phyloP scores from a whole-genome alignment of 1,284 basidiomycete species.

The Trametes versicolor region DNA sequence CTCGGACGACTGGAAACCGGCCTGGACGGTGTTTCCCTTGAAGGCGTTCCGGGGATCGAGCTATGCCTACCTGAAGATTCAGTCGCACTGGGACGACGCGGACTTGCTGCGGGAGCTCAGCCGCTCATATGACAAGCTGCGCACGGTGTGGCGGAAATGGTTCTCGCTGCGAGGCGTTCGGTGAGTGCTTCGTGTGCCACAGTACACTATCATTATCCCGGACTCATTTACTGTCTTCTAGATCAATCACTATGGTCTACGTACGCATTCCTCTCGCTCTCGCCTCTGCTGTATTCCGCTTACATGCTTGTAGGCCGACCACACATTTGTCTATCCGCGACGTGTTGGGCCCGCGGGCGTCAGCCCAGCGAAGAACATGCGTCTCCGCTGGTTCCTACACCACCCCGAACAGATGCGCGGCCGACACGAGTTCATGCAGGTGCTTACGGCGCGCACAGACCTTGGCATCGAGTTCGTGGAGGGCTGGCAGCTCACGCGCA shows the following conservation, averaged over 20 bases:
- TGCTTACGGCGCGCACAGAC: slow-evolving; percentile 31
- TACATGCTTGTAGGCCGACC: slow-evolving; percentile 27
- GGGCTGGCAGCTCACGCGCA: slow-evolving; percentile 34
- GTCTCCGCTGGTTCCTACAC: slow-evolving; percentile 35
- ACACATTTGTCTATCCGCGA: slow-evolving; percentile 35
- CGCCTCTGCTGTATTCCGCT: neutral
- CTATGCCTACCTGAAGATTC: slow-evolving; percentile 27
- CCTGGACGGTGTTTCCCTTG: slow-evolving; percentile 34
- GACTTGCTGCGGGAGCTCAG: slow-evolving; percentile 29
- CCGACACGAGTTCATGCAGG: slow-evolving; percentile 37
- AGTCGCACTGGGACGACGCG: slow-evolving; percentile 34
- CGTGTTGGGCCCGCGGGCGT: slow-evolving; percentile 25
- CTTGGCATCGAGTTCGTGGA: slow-evolving; percentile 38
- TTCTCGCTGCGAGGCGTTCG: slow-evolving; percentile 34
- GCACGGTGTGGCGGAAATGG: slow-evolving; percentile 35
- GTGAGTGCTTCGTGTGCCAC: slow-evolving; percentile 29
- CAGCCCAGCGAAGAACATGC: slow-evolving; percentile 36
- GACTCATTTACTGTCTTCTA: neutral
- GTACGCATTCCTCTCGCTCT: neutral
- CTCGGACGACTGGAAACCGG: slow-evolving; percentile 31
- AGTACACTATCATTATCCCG: too few species aligned
- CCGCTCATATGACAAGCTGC: slow-evolving; percentile 31
- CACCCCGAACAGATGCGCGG: slow-evolving; percentile 34
- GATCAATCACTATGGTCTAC: neutral
- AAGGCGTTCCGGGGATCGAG: slow-evolving; percentile 32